These are phyloP conservation scores for Penicillium expansum DNA, from an alignment of 2,329 filamentous ascomycete genomes.

Conservation along the genomic window DNA sequence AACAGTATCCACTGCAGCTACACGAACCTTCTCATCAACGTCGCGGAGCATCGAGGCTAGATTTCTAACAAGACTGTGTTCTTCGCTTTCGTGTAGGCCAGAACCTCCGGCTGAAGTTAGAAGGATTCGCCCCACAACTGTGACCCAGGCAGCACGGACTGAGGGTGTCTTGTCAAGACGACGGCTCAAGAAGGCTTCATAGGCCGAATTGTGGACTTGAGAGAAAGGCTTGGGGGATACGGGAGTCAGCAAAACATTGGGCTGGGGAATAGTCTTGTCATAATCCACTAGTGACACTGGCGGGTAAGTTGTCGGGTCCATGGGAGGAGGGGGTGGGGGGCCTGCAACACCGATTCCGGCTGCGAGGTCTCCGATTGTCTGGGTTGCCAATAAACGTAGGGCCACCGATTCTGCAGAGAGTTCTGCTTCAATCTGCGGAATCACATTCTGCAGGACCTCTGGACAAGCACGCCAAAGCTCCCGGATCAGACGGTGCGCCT, in stretches of 20 bases:
- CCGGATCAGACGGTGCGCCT: slow-evolving; percentile 83
- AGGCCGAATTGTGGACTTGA: slow-evolving; percentile 73
- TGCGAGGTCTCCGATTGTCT: slow-evolving; percentile 92
- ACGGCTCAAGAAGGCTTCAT: slow-evolving; percentile 79
- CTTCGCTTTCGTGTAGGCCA: slow-evolving; percentile 79
- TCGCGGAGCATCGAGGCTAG: slow-evolving; percentile 81
- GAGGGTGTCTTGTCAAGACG: slow-evolving; percentile 80
- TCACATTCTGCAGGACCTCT: slow-evolving; percentile 83
- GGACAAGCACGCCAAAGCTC: slow-evolving; percentile 94
- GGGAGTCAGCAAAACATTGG: slow-evolving; percentile 72
- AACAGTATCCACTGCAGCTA: slow-evolving; percentile 83
- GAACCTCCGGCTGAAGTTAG: slow-evolving; percentile 89
- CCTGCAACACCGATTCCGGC: slow-evolving; percentile 90
- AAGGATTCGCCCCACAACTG: slow-evolving; percentile 78
- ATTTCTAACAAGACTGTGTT: slow-evolving; percentile 68
- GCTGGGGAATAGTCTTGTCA: slow-evolving; percentile 50
- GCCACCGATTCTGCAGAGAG: slow-evolving; percentile 85
- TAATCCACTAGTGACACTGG: slow-evolving; percentile 50
- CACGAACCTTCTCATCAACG: slow-evolving; percentile 82
- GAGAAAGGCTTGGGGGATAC: slow-evolving; percentile 87
- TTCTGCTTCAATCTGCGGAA: slow-evolving; percentile 90
- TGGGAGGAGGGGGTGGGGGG: slow-evolving; percentile 65
- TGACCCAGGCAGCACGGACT: slow-evolving; percentile 84
- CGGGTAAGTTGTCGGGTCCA: slow-evolving; percentile 86
- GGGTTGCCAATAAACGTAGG: slow-evolving; percentile 80